Conservation (phyloP, 78 protist genomes). For the Tieghemostelium lacteum region DNA sequence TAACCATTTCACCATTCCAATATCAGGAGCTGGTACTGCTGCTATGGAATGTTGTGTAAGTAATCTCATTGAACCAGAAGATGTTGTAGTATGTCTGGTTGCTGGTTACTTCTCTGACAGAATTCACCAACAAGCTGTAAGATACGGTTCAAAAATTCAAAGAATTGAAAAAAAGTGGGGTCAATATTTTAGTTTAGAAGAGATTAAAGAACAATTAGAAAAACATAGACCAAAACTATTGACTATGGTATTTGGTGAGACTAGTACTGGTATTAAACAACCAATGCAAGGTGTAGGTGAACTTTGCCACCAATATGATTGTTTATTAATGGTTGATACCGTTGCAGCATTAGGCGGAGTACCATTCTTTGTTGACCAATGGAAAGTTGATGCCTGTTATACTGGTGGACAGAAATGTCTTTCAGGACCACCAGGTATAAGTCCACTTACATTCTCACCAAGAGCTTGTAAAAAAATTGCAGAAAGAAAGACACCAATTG, state of each 20-base stretch:
- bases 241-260: slow-evolving; percentile 80
- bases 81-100: slow-evolving; percentile 68
- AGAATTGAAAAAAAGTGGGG: slow-evolving; percentile 68
- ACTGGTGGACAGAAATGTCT: slow-evolving; percentile 84
- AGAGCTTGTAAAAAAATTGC: slow-evolving; percentile 74
- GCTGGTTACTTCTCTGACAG: slow-evolving; percentile 81
- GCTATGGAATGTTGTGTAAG: slow-evolving; percentile 83
- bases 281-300: slow-evolving; percentile 85
- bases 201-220: slow-evolving; percentile 44
- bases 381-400: slow-evolving; percentile 84
- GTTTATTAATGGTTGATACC: slow-evolving; percentile 76
- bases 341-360: slow-evolving; percentile 87
- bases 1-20: slow-evolving; percentile 81
- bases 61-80: slow-evolving; percentile 73
- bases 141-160: slow-evolving; percentile 48
- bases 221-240: slow-evolving; percentile 67
- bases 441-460: slow-evolving; percentile 61
- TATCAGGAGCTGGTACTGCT: slow-evolving; percentile 85
- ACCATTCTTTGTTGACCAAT: slow-evolving; percentile 75
- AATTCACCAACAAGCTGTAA: slow-evolving; percentile 69
- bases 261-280: slow-evolving; percentile 83
- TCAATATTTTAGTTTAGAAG: slow-evolving; percentile 55
- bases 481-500: slow-evolving; percentile 63
- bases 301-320: slow-evolving; percentile 59
- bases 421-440: slow-evolving; percentile 83